Conservation (phyloP, 225 moss, liverwort and hornwort genomes). For the Climacium dendroides region DNA sequence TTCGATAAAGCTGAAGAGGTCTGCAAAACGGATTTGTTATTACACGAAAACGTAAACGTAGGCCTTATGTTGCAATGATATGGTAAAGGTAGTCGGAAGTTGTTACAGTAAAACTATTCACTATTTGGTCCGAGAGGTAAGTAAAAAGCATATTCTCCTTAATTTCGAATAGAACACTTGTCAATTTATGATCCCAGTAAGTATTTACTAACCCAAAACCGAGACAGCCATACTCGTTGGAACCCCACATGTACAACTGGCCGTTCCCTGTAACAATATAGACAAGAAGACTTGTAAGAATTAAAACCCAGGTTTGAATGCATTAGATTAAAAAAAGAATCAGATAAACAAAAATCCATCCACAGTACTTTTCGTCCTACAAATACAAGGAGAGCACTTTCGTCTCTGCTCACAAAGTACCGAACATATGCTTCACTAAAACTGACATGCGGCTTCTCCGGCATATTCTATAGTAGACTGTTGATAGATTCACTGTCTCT, state of each 20-base stretch:
- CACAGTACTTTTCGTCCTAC: not conserved
- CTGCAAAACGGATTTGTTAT: not conserved
- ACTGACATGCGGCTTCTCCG: not conserved
- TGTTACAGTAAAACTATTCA: not conserved
- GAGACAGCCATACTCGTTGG: constrained; percentile 91
- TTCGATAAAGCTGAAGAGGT: not conserved
- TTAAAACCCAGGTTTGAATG: not conserved
- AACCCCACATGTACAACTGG: constrained; percentile 95
- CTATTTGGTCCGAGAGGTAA: not conserved
- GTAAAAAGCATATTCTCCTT: not conserved
- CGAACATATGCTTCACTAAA: not conserved
- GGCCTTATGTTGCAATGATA: not conserved
- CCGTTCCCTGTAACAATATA: constrained; percentile 34
- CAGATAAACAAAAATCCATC: not conserved
- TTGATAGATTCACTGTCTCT: not conserved
- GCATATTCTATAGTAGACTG: not conserved
- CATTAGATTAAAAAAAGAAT: not conserved
- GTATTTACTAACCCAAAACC: constrained; percentile 58
- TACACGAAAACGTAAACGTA: not conserved
- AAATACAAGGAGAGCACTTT: not conserved
- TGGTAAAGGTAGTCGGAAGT: not conserved
- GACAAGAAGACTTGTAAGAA: not conserved
- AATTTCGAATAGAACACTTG: not conserved
- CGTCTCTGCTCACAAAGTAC: not conserved
- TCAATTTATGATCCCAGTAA: not conserved